Base-by-base conservation (phyloP, 371 early-diverging fungal genomes). In the Mortierella sp. region DNA sequence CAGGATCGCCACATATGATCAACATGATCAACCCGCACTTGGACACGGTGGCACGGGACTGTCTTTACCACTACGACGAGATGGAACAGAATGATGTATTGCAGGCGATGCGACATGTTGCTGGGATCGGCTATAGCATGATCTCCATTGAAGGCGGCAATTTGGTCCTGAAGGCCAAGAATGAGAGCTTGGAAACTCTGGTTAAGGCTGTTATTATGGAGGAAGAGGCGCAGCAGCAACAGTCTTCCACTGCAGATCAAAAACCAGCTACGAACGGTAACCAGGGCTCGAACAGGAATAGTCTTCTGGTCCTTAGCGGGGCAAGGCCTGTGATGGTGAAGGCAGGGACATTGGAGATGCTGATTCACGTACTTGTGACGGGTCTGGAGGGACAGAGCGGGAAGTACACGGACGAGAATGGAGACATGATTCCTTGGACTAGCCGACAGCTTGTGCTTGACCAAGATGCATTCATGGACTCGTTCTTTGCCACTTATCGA, bases 401-500 rank as follows among this genome's bases (percentile, higher is more conserved):
- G 6, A 70, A 78, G 11, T 55, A 83, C 23, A 66, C 72, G 30
- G 83, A 86, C 9, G 86, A 88, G 41, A 61, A 64, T 65, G 85
- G 84, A 53, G 80, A 70, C 59, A 73, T 69, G 65, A 53, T 78
- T 14, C 50, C 60, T n/a, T 76, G 57, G 37, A 48, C 69, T 23
- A 64, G 64, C 47, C 55, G 66, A 24, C 65, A 72, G 43, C 54
- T 63, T 72, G 47, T 58, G 15, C 79, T 88, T 56, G 85, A 88
- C 43, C 84, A 83, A 26, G 79, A 69, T 41, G 80, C 84, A 31
- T 88, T 81, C 47, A 57, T 65, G 17, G 67, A 64, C 5, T 79
- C 80, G 0, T 87, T 90, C 53, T 88, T 90, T 70, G 79, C 79
- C 19, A 87, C 88, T 2, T 90, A 84, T 53, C 84, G 90, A 23